Evolutionary conservation across 345 rosid species (phyloP), one percentile per base, ranked within the genome.

Genomic region (Excoecaria cochinchinensis): DNA sequence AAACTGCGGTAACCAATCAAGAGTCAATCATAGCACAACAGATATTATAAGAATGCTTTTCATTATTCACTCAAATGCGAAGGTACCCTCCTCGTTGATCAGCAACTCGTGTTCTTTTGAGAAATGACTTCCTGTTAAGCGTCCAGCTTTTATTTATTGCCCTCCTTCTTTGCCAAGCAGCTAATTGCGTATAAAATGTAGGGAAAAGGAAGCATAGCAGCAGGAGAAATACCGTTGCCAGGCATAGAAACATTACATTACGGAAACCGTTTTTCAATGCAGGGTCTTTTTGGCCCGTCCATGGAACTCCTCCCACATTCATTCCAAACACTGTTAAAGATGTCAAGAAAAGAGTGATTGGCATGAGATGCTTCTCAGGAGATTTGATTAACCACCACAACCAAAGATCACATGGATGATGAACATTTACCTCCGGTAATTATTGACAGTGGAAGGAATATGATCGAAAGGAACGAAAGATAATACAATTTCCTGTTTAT

Each of bases 251-350:
- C 91, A 96, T 87, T 7, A 96, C 99, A 44, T 96, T 96, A 69
- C 88, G 88, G 77, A 96, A 96, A 64, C 99, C 98, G 1, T 90
- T 88, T 72, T 86, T 75, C 10, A 89, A 44, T 50, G 70, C 82
- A 0, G 97, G 97, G 47, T 89, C 75, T 31, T 72, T 83, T 74
- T 93, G 99, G 67, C 83, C 88, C 0, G 99, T 96, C 99, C 99
- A 96, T 31, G 98, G 99, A 83, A 96, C 98, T 74, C 99, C 99
- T 60, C 99, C 99, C 73, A 96, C 99, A 11, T 96, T 96, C 99
- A 96, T 95, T 74, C 98, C 99, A 57, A 96, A 93, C 50, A 93
- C 98, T 96, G 88, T 71, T 62, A 69, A 1, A 8, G 58, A 64
- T 21, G 16, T 75, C 62, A 38, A 58, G 31, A 46, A 24, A 65